Evolutionary conservation across 306 rosid genomes (phyloP).

Genomic region (Senna tora): DNA sequence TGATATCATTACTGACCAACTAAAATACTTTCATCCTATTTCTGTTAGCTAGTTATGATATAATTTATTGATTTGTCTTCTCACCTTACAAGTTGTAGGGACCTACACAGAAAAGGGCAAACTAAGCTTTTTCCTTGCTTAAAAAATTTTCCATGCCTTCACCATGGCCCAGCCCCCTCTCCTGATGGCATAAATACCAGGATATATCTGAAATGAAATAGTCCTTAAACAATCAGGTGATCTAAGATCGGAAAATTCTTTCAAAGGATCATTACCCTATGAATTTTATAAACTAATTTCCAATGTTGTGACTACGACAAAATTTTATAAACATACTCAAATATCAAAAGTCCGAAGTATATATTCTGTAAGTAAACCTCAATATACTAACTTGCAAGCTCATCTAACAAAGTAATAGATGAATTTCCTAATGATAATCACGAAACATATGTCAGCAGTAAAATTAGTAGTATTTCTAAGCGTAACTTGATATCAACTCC

Average conservation of each 20-base stretch:
- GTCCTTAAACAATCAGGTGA: not conserved
- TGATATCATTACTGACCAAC: constrained; percentile 13
- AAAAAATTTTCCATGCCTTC: constrained; percentile 19
- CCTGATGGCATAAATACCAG: constrained; percentile 16
- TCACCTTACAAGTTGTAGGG: constrained; percentile 23
- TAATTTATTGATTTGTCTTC: constrained; percentile 32
- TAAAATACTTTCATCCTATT: not conserved
- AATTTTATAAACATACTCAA: not conserved
- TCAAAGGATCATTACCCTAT: not conserved
- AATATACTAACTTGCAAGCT: constrained; percentile 17
- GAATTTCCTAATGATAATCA: not conserved
- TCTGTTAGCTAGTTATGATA: constrained; percentile 19
- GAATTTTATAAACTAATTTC: not conserved
- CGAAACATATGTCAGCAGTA: constrained; percentile 4
- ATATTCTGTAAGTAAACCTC: not conserved
- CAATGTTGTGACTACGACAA: not conserved
- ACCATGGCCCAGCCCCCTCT: constrained; percentile 13
- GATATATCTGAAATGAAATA: constrained; percentile 25
- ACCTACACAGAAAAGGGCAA: constrained; percentile 18
- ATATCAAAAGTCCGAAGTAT: not conserved
- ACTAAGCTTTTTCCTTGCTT: constrained; percentile 21
- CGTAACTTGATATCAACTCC: not conserved
- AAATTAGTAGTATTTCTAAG: not conserved
- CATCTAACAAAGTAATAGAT: not conserved
- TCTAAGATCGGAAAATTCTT: constrained; percentile 16